These are phyloP conservation scores for Hyaloscypha variabilis DNA, from an alignment of 495 filamentous ascomycete species.

Conservation along the genomic window DNA sequence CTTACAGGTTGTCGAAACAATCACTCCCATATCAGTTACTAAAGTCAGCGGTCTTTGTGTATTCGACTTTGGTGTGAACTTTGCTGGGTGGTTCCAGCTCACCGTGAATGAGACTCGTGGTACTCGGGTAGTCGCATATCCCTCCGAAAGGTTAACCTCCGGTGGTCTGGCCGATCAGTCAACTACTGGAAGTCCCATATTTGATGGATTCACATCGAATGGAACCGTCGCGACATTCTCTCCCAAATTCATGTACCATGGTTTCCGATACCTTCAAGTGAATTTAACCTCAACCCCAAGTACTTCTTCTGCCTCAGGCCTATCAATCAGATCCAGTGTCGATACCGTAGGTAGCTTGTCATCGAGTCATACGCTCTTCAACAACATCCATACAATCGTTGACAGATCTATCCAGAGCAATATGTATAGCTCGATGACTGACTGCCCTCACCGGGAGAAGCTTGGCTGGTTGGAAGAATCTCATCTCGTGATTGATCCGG, in stretches of 20 bases:
- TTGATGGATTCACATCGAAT: constrained; percentile 2
- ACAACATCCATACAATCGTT: constrained; percentile 6
- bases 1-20: neutral
- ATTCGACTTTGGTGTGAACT: constrained; percentile 12
- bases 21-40: neutral
- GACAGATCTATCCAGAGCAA: constrained; percentile 8
- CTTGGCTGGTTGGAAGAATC: constrained; percentile 9
- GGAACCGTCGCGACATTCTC: neutral
- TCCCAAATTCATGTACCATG: constrained; percentile 7
- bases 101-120: neutral
- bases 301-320: neutral
- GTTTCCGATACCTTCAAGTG: constrained; percentile 7
- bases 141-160: neutral
- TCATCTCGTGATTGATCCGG: constrained; percentile 3
- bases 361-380: neutral
- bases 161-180: neutral
- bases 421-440: neutral
- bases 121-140: neutral
- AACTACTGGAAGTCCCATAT: constrained; percentile 5
- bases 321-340: neutral
- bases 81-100: constrained; percentile 1
- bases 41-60: neutral
- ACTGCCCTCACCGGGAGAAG: constrained; percentile 7
- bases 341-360: neutral
- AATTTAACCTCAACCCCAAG: neutral